Base-by-base conservation (phyloP, 257 asterid genomes). In the Scutellaria baicalensis region DNA sequence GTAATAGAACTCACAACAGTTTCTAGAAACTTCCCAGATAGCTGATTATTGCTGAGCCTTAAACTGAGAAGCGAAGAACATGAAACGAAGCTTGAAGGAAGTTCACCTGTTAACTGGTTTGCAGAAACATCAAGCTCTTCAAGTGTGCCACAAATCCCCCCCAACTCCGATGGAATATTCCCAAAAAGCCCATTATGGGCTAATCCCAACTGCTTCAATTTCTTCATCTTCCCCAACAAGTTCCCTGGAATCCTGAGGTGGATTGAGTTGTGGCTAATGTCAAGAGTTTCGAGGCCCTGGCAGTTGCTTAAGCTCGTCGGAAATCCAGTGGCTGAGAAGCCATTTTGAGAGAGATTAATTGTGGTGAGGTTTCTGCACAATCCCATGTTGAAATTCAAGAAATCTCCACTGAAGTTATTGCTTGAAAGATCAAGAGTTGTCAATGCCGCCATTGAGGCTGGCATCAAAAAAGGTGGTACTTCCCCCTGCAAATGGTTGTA, bases 71-170 rank as follows among this genome's bases (percentile, higher is more conserved):
- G 82, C 2, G 87, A 84, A 16, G 96, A 79, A 62, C 98, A 93
- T 1, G 65, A 57, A 0, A 58, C 10, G 64, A 93, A 85, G 57
- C 49, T 75, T 16, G 83, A 71, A 33, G 98, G 97, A 43, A 93
- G 82, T 73, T 75, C 93, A 4, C 96, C 97, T 0, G 77, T 80
- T 54, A 93, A 71, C 72, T 49, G 65, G 73, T 93, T 93, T 0
- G 58, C 71, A 0, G 96, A 88, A 77, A 93, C 91, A 84, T 93
- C 98, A 40, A 93, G 97, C 78, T 83, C 94, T 77, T 79, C 85
- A 5, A 93, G 69, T 17, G 75, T 76, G 39, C 82, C 77, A 68
- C 97, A 93, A 40, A 70, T 51, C 13, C 44, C 66, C 16, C 83
- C 95, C 78, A 93, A 63, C 64, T 78, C 94, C 0, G 57, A 6